Evolutionary conservation across 305 asterid genomes (phyloP).

Genomic region (Fraxinus angustifolia): DNA sequence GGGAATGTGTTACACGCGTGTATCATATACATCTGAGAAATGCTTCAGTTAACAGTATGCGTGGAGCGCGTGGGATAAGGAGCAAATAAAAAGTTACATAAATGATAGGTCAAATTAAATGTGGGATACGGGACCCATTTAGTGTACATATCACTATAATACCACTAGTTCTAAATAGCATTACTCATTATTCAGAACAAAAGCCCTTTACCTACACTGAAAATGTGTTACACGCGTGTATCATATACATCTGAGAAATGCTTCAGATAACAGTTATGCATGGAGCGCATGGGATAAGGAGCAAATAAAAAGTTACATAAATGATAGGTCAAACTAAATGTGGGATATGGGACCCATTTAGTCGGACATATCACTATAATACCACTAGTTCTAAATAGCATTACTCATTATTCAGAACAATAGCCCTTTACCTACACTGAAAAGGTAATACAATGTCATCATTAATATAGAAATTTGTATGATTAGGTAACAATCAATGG

Average conservation of each 20-base stretch:
- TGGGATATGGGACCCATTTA: not conserved
- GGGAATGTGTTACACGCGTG: not conserved
- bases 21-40: not conserved
- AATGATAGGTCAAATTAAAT: not conserved
- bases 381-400: not conserved
- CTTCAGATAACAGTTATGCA: not conserved
- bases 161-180: no score
- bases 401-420: not conserved
- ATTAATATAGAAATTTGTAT: not conserved
- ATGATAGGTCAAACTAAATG: not conserved
- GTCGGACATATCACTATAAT: not conserved
- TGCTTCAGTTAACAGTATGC: not conserved
- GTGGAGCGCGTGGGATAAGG: not conserved
- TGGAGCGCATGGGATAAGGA: not conserved
- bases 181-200: no score
- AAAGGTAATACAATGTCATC: not conserved
- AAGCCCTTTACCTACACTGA: no score
- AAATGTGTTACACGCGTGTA: not conserved
- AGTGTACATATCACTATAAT: no score
- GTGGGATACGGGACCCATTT: not conserved
- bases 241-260: not conserved
- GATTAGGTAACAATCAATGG: not conserved
- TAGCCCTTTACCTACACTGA: not conserved
- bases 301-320: not conserved
- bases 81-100: not conserved